These are phyloP conservation scores for Neocatenulostroma microsporum DNA, from an alignment of 2,329 filamentous ascomycete species.

Conservation along the genomic window DNA sequence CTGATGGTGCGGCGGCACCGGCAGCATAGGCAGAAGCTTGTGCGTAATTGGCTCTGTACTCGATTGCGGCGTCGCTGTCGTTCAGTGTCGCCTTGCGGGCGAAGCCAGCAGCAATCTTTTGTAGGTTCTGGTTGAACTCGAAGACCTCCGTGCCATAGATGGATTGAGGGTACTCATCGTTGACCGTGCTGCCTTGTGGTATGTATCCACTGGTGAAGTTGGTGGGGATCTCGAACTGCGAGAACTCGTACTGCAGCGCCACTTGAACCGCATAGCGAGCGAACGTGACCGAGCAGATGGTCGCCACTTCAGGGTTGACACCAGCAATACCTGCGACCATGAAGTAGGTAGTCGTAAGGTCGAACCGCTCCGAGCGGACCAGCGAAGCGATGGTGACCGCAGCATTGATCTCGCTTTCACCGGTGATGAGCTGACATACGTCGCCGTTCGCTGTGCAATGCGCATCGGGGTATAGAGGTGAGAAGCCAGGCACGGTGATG, in stretches of 20 bases:
- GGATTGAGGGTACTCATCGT: conserved; percentile 36
- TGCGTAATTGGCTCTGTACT: conserved; percentile 33
- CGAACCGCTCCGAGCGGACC: conserved; percentile 53
- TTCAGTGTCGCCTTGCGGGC: conserved; percentile 30
- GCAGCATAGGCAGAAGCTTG: conserved; percentile 30
- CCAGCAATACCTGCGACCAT: conserved; percentile 65
- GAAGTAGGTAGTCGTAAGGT: conserved; percentile 62
- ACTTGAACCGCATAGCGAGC: conserved; percentile 65
- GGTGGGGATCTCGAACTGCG: conserved; percentile 57
- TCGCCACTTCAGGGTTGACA: conserved; percentile 61
- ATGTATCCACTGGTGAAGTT: conserved; percentile 64
- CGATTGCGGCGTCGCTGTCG: conserved; percentile 30
- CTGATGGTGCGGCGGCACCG: conserved; percentile 42
- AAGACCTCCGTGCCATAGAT: conserved; percentile 39
- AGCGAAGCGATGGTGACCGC: conserved; percentile 59
- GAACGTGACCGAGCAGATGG: conserved; percentile 59
- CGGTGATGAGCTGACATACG: conserved; percentile 62
- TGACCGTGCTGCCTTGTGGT: conserved; percentile 50
- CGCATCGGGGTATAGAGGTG: conserved; percentile 32
- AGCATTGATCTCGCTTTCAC: conserved; percentile 60
- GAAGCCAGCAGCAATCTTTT: conserved; percentile 28
- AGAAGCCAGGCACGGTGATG: conserved; percentile 28
- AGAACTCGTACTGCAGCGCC: conserved; percentile 68
- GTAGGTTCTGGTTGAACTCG: conserved; percentile 34
- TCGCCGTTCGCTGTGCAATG: conserved; percentile 55